Evolutionary conservation across 768 basidiomycete genomes (phyloP).

Genomic region (Butyriboletus loyo): DNA sequence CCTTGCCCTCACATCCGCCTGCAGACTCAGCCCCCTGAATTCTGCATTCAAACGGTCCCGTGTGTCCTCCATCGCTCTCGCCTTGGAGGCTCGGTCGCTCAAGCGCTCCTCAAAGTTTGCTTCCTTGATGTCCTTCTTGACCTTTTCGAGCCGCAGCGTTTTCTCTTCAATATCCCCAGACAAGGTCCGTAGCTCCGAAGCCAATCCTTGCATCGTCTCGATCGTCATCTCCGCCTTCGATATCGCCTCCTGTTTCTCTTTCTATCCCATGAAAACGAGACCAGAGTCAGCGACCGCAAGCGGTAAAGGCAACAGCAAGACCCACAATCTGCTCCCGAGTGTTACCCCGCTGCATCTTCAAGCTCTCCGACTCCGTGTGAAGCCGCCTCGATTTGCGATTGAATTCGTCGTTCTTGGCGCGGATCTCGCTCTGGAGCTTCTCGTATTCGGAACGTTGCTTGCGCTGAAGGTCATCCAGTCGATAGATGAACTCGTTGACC

Average conservation of each 20-base stretch:
- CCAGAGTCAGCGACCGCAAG: background rate
- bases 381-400: slow-evolving; percentile 55
- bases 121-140: slow-evolving; percentile 53
- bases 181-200: slow-evolving; percentile 51
- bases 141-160: slow-evolving; percentile 53
- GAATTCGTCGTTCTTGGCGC: slow-evolving; percentile 60
- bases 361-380: slow-evolving; percentile 50
- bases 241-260: slow-evolving; percentile 51
- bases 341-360: slow-evolving; percentile 50
- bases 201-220: slow-evolving; percentile 53
- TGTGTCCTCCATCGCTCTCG: slow-evolving; percentile 62
- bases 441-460: slow-evolving; percentile 64
- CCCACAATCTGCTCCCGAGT: slow-evolving; percentile 59
- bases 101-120: slow-evolving; percentile 67
- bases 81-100: slow-evolving; percentile 48
- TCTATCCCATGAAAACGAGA: slow-evolving; percentile 28
- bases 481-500: slow-evolving; percentile 68
- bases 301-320: background rate
- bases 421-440: slow-evolving; percentile 63
- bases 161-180: slow-evolving; percentile 71
- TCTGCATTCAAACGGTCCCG: slow-evolving; percentile 71
- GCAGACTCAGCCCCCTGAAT: slow-evolving; percentile 64
- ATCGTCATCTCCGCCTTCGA: slow-evolving; percentile 50
- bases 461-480: slow-evolving; percentile 59
- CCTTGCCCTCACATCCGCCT: slow-evolving; percentile 79